Conservation (phyloP, 2,329 filamentous ascomycete genomes). For the Verticillium albo-atrum region DNA sequence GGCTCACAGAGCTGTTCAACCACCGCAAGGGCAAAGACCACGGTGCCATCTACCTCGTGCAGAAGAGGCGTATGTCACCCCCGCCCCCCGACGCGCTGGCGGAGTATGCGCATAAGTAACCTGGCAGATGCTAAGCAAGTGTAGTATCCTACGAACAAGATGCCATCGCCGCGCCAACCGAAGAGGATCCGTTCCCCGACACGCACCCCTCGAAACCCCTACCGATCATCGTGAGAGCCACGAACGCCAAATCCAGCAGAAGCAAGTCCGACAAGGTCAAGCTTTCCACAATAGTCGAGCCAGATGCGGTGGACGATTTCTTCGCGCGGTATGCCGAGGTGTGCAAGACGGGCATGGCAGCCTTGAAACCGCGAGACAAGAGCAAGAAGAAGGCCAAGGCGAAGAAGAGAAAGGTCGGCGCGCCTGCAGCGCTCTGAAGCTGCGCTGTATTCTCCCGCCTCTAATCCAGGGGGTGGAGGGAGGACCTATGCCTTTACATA, state of each 20-base stretch:
- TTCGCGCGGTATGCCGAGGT: constrained; percentile 83
- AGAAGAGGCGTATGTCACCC: constrained; percentile 62
- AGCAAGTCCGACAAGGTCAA: constrained; percentile 61
- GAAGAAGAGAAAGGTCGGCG: constrained; percentile 56
- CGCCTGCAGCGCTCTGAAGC: neutral
- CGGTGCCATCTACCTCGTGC: constrained; percentile 68
- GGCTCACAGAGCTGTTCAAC: constrained; percentile 64
- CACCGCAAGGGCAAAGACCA: constrained; percentile 64
- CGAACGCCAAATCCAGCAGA: constrained; percentile 68
- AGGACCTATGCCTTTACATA: neutral
- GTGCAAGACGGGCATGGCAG: constrained; percentile 84
- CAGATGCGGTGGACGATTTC: constrained; percentile 72
- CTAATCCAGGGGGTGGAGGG: neutral
- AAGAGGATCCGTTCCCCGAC: constrained; percentile 53
- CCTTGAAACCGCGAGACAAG: constrained; percentile 87
- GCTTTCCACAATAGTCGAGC: constrained; percentile 76
- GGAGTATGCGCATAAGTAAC: neutral
- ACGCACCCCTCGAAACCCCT: constrained; percentile 54
- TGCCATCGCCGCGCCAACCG: constrained; percentile 14
- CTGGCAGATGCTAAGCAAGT: neutral
- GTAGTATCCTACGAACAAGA: constrained; percentile 41
- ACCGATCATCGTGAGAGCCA: constrained; percentile 77
- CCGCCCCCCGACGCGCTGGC: neutral
- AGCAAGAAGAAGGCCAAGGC: constrained; percentile 81
- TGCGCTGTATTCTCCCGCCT: neutral